phyloP scores from a whole-genome alignment of 192 early-diverging fungal species.

The Pilaira anomala region DNA sequence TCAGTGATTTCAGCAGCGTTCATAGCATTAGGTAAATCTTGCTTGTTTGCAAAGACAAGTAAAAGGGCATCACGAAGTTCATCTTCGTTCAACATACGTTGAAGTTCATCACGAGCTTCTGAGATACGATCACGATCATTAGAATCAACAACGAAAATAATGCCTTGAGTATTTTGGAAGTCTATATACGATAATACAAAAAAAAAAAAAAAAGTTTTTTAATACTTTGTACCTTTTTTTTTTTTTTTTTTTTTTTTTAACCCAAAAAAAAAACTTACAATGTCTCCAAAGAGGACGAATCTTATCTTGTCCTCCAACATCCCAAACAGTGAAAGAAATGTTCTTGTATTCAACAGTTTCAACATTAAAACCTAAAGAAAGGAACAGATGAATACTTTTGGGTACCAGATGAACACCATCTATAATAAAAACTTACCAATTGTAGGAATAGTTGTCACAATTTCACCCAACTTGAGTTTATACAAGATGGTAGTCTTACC shows the following conservation, averaged over 20 bases:
- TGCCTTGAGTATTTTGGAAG: constrained; percentile 95
- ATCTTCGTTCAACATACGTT: constrained; percentile 94
- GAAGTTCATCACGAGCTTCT: constrained; percentile 93
- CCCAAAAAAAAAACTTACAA: constrained; percentile 61
- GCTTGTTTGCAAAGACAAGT: constrained; percentile 98
- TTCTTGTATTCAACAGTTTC: constrained; percentile 98
- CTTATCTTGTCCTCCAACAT: constrained; percentile 98
- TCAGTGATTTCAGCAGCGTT: constrained; percentile 90
- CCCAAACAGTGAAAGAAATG: constrained; percentile 98
- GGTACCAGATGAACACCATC: too few species aligned
- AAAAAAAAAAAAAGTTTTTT: neutral
- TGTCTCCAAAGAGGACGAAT: constrained; percentile 98
- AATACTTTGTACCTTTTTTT: too few species aligned
- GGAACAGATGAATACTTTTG: neutral
- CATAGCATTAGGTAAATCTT: constrained; percentile 97
- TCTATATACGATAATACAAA: constrained; percentile 51
- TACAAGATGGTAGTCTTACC: constrained; percentile 99
- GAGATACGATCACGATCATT: constrained; percentile 93
- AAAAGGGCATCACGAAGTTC: constrained; percentile 89
- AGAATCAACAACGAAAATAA: constrained; percentile 97
- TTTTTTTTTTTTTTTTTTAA: too few species aligned
- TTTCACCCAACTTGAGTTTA: constrained; percentile 97
- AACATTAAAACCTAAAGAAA: constrained; percentile 86
- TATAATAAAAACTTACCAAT: constrained; percentile 65
- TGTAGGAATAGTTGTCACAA: constrained; percentile 98